phyloP scores from a whole-genome alignment of 345 rosid species.

The Isatis tinctoria region DNA sequence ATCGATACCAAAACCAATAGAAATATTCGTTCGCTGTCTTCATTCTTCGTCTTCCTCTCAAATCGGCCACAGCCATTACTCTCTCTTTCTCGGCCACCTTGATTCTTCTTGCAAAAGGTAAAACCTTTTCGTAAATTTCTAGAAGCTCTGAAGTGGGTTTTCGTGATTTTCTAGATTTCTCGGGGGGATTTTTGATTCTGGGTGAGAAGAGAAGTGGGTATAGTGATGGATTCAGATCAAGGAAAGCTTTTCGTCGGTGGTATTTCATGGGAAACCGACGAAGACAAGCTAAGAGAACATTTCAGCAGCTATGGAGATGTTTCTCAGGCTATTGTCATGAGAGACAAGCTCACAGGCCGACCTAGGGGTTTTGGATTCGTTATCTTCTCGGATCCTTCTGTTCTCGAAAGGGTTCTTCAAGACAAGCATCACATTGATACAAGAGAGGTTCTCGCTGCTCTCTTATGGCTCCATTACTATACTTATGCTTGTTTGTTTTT shows the following conservation, averaged over 20 bases:
- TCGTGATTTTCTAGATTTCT: too few relatives aligned
- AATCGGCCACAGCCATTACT: background rate
- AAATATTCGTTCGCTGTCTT: constrained; percentile 18
- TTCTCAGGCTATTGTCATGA: constrained; percentile 59
- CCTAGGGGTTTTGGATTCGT: constrained; percentile 84
- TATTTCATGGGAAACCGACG: constrained; percentile 82
- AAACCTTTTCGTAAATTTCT: background rate
- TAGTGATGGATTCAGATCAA: constrained; percentile 63
- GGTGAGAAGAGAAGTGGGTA: background rate
- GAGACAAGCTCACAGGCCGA: constrained; percentile 60
- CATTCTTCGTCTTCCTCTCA: constrained; percentile 15
- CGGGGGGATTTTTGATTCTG: background rate
- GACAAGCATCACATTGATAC: constrained; percentile 67
- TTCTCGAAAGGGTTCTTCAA: constrained; percentile 61
- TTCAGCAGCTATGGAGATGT: constrained; percentile 68
- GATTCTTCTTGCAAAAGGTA: constrained; percentile 4
- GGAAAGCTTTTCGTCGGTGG: constrained; percentile 89
- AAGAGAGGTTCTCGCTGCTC: constrained; percentile 45
- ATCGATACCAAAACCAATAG: constrained; percentile 21
- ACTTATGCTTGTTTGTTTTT: background rate
- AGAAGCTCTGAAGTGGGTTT: too few relatives aligned
- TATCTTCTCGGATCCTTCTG: constrained; percentile 64
- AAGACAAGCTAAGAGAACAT: constrained; percentile 65
- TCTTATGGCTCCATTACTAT: background rate
- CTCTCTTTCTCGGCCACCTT: background rate